Conservation (phyloP, 257 asterid species). For the Solanum boliviense region DNA sequence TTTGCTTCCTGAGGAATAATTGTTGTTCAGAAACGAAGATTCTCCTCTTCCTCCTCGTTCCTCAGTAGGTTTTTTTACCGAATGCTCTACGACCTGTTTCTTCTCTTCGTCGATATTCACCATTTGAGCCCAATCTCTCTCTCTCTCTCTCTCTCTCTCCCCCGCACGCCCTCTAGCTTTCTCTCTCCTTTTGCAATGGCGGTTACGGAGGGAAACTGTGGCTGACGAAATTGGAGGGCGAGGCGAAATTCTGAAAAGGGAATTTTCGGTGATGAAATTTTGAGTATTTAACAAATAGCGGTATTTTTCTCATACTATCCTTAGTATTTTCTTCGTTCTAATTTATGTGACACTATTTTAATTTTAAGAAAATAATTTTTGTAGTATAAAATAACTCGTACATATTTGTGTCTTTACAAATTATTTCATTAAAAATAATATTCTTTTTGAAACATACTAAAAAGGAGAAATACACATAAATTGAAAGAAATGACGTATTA, state of each 20-base stretch:
- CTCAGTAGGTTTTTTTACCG: not conserved
- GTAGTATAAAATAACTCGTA: too few species aligned
- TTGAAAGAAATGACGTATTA: too few species aligned
- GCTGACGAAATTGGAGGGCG: not conserved
- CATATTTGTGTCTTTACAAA: too few species aligned
- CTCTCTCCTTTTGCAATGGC: not conserved
- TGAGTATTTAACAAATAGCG: not conserved
- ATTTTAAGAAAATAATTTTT: too few species aligned
- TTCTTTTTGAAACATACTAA: too few species aligned
- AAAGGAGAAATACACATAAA: too few species aligned
- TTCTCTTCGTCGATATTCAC: not conserved
- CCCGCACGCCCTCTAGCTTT: not conserved
- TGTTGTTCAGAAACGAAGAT: not conserved
- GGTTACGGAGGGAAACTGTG: not conserved
- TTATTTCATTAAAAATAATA: too few species aligned
- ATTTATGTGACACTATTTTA: not conserved
- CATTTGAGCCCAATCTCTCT: not conserved
- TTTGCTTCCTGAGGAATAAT: constrained; percentile 7
- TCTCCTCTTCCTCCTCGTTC: not conserved
- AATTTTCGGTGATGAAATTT: not conserved
- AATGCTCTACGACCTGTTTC: not conserved
- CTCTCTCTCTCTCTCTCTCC: not conserved
- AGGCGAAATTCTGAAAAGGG: not conserved
- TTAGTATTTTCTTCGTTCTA: too few species aligned
- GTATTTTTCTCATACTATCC: too few species aligned